A percentile compares a stretch with the other conserved stretches of the same genome.
Conservation (phyloP, 129 eudicot species). For the Glebionis coronaria region DNA sequence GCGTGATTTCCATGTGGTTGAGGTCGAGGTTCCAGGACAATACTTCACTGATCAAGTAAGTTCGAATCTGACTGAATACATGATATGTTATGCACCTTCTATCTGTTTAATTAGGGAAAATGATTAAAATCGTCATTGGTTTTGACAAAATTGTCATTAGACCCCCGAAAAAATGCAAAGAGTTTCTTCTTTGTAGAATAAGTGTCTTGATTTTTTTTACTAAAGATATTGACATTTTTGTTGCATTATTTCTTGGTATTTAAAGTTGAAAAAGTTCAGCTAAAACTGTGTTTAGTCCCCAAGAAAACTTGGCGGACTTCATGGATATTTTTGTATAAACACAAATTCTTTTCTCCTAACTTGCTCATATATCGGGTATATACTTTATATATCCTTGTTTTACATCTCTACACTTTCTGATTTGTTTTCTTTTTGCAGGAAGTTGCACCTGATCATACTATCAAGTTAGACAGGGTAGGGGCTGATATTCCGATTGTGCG, state of each 20-base stretch:
- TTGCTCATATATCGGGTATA: background rate
- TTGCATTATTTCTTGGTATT: background rate
- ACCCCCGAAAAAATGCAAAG: too few relatives aligned
- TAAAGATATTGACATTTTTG: background rate
- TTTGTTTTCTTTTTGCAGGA: constrained; percentile 46
- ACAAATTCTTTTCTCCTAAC: background rate
- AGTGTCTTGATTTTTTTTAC: too few relatives aligned
- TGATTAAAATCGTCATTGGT: too few relatives aligned
- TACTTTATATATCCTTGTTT: background rate
- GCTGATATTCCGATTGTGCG: constrained; percentile 94
- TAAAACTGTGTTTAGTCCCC: too few relatives aligned
- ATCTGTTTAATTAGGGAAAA: background rate
- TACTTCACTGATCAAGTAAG: constrained; percentile 33
- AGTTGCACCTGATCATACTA: constrained; percentile 98
- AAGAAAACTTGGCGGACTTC: too few relatives aligned
- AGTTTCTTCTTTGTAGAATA: too few relatives aligned
- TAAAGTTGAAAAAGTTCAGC: too few relatives aligned
- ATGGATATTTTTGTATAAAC: too few relatives aligned
- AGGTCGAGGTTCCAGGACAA: constrained; percentile 68
- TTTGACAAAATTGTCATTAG: too few relatives aligned
- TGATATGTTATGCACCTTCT: background rate
- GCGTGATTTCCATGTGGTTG: constrained; percentile 97
- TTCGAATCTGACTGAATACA: background rate
- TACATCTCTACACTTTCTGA: background rate
- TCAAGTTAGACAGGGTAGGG: constrained; percentile 93